Evolutionary conservation across 192 early-diverging fungal species (phyloP).

Genomic region (Coemansia sp.): DNA sequence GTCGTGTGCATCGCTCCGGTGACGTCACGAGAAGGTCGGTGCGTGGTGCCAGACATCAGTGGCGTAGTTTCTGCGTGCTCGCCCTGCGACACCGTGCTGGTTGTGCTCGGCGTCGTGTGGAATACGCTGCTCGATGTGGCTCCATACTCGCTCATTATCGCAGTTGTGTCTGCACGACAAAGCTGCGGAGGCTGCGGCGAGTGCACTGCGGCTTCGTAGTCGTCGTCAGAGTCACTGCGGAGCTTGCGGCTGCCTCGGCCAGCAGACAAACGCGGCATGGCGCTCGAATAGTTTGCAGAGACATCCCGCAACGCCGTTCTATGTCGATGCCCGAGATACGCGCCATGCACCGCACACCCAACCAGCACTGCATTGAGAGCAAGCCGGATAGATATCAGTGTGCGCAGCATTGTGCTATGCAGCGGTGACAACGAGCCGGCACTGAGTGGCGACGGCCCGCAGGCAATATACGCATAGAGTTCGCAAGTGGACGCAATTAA

Average conservation of each 20-base stretch:
- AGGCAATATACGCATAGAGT: constrained; percentile 44
- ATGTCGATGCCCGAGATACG: constrained; percentile 11
- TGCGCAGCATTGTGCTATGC: constrained; percentile 35
- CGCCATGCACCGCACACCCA: constrained; percentile 17
- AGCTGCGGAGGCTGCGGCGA: constrained; percentile 1
- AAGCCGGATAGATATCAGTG: constrained; percentile 46
- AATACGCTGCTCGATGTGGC: constrained; percentile 9
- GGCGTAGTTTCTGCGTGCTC: constrained; percentile 23
- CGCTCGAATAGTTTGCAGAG: constrained; percentile 2
- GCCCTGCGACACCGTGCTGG: constrained; percentile 16
- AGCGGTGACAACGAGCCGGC: constrained; percentile 18
- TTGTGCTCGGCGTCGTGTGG: constrained; percentile 14
- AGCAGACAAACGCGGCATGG: neutral
- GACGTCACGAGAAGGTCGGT: neutral
- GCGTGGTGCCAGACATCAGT: constrained; percentile 11
- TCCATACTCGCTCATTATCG: constrained; percentile 12
- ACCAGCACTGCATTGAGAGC: constrained; percentile 25
- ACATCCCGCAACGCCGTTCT: constrained; percentile 2
- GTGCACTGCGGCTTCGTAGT: neutral
- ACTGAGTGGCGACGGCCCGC: constrained; percentile 12
- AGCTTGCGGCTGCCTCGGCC: neutral
- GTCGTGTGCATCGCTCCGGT: neutral
- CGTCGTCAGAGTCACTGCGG: neutral
- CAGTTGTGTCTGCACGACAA: neutral
- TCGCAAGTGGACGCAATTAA: constrained; percentile 34